These are phyloP conservation scores for Lavandula angustifolia DNA, from an alignment of 257 asterid genomes.

Conservation along the genomic window DNA sequence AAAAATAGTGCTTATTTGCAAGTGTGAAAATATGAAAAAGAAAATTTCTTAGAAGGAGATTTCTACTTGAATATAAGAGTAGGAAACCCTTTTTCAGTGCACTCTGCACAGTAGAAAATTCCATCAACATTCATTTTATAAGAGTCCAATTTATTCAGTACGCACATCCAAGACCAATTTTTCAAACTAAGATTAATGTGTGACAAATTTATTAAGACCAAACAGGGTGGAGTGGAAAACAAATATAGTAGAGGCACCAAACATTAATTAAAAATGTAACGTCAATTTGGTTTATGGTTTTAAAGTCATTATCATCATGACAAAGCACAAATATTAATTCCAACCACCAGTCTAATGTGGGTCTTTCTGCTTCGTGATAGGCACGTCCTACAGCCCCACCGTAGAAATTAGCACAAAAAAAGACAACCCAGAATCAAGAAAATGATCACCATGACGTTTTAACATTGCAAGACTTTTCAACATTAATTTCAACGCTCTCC, in stretches of 20 bases:
- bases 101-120: too few species aligned
- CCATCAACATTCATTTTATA: too few species aligned
- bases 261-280: background rate
- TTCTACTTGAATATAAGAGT: too few species aligned
- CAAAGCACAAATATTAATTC: slow-evolving; percentile 11
- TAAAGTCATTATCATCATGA: slow-evolving; percentile 21
- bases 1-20: too few species aligned
- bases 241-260: background rate
- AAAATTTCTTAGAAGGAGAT: too few species aligned
- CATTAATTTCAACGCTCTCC: background rate
- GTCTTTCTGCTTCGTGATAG: slow-evolving; percentile 47
- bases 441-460: slow-evolving; percentile 43
- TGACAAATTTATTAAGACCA: too few species aligned
- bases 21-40: too few species aligned
- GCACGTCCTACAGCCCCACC: slow-evolving; percentile 60
- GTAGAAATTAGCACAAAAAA: slow-evolving; percentile 36
- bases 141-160: too few species aligned
- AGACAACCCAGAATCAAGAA: slow-evolving; percentile 37
- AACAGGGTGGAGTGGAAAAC: too few species aligned
- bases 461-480: slow-evolving; percentile 26
- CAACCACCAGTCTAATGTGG: slow-evolving; percentile 36
- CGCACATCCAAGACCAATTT: too few species aligned
- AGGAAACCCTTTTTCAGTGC: too few species aligned
- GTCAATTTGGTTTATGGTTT: background rate
- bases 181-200: too few species aligned